A percentile compares a stretch with the other conserved stretches of the same genome.
Conservation (phyloP, 1,284 basidiomycete genomes). For the Ganoderma lingzhi region DNA sequence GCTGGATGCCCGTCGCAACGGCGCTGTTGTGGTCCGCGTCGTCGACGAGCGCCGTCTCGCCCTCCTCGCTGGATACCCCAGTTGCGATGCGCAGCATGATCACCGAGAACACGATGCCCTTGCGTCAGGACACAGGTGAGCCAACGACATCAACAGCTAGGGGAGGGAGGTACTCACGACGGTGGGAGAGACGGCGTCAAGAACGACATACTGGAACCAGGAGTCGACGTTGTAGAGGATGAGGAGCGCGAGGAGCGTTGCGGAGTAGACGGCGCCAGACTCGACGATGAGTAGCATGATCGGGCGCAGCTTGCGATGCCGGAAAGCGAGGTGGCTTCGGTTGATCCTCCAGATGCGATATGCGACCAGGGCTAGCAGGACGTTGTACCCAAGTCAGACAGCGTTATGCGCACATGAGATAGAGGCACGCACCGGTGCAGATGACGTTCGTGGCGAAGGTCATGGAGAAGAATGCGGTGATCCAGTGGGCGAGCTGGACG, state of each 20-base stretch:
- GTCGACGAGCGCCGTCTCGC: constrained; percentile 20
- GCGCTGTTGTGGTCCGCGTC: constrained; percentile 1
- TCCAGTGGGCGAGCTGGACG: constrained; percentile 41
- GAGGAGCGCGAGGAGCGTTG: constrained; percentile 44
- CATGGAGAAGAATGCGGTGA: constrained; percentile 45
- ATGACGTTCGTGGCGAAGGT: constrained; percentile 47
- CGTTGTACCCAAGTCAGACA: not conserved
- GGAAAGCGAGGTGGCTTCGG: constrained; percentile 28
- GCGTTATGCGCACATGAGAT: not conserved
- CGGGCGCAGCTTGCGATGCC: constrained; percentile 36
- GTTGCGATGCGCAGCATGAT: constrained; percentile 27
- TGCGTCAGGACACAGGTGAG: no score
- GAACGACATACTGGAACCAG: constrained; percentile 45
- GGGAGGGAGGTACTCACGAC: constrained; percentile 11
- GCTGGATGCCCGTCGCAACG: constrained; percentile 16
- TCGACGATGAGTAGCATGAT: constrained; percentile 49
- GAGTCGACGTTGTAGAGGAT: constrained; percentile 41
- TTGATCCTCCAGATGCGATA: constrained; percentile 47
- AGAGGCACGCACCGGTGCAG: constrained; percentile 36
- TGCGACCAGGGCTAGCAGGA: constrained; percentile 32
- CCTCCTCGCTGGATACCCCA: constrained; percentile 20
- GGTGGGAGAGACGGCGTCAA: constrained; percentile 42
- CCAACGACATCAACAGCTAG: no score
- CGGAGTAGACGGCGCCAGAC: constrained; percentile 49
- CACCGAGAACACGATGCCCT: constrained; percentile 26